Percentiles rank a stretch among this genome's conserved stretches.
phyloP scores from a whole-genome alignment of 2,329 filamentous ascomycete species.

The Neofusicoccum umdonicola region DNA sequence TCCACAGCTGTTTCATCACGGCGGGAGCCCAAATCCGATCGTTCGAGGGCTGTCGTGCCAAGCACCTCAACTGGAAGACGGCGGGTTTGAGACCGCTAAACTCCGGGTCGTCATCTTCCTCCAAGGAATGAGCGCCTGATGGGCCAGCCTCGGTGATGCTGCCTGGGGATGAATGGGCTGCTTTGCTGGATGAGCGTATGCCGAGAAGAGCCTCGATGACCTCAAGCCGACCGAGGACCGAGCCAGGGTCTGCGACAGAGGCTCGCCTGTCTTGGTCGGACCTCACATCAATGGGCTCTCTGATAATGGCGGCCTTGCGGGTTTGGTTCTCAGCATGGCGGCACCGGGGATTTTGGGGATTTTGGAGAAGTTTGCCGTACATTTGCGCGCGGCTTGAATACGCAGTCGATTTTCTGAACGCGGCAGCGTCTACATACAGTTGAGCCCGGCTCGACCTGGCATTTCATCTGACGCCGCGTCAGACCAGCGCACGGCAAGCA shows the following conservation, averaged over 20 bases:
- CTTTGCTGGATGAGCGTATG: constrained; percentile 17
- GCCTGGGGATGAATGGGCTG: not conserved
- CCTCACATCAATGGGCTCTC: constrained; percentile 9
- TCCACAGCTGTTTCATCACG: constrained; percentile 37
- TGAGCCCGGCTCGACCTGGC: constrained; percentile 19
- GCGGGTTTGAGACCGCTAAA: constrained; percentile 31
- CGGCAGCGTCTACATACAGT: constrained; percentile 20
- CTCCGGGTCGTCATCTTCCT: constrained; percentile 22
- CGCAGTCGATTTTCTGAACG: constrained; percentile 31
- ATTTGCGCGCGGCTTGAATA: constrained; percentile 43
- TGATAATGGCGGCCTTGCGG: constrained; percentile 10
- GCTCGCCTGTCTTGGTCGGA: not conserved
- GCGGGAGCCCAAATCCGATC: constrained; percentile 32
- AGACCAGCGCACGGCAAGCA: not conserved
- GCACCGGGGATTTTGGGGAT: not conserved
- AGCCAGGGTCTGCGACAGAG: constrained; percentile 3
- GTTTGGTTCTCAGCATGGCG: not conserved
- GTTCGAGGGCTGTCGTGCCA: constrained; percentile 23
- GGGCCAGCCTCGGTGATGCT: constrained; percentile 19
- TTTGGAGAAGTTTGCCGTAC: constrained; percentile 25
- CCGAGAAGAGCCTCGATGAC: constrained; percentile 21
- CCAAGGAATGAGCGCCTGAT: constrained; percentile 19
- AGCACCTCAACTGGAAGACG: constrained; percentile 28
- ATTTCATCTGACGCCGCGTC: constrained; percentile 19
- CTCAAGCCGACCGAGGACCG: constrained; percentile 18